A percentile compares a stretch with the other conserved stretches of the same genome.
These are phyloP conservation scores for Globisporangium sylvaticum DNA, from an alignment of 352 stramenopile species.

Conservation along the genomic window DNA sequence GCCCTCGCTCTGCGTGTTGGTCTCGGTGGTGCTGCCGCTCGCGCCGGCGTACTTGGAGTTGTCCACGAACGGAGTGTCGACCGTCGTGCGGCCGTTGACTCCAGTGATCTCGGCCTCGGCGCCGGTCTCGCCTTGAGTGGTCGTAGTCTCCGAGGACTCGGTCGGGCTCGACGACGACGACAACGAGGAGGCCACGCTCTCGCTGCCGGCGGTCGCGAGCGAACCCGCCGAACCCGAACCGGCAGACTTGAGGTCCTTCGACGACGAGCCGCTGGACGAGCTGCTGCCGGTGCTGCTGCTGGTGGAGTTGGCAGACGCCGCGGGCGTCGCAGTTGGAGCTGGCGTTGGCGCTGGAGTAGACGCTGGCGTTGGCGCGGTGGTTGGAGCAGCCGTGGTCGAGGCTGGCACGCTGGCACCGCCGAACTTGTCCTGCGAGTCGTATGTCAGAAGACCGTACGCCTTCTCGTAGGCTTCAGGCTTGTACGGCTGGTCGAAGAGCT, in stretches of 20 bases:
- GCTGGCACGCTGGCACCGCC: conserved; percentile 24
- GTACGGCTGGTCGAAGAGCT: conserved; percentile 67
- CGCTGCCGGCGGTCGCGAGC: conserved; percentile 5
- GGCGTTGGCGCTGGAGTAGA: conserved; percentile 13
- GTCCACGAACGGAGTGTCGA: conserved; percentile 17
- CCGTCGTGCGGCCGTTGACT: conserved; percentile 10
- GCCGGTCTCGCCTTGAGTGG: conserved; percentile 10
- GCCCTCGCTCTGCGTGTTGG: conserved; percentile 37
- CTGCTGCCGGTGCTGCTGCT: not conserved
- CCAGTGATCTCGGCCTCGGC: conserved; percentile 3
- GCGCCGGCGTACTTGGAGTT: conserved; percentile 14
- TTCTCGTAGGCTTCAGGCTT: conserved; percentile 40
- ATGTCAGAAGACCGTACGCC: conserved; percentile 46
- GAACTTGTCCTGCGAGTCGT: conserved; percentile 53
- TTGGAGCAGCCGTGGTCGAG: conserved; percentile 17
- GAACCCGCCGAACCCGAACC: conserved; percentile 9
- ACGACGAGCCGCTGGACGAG: not conserved
- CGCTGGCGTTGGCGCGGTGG: not conserved
- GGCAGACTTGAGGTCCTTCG: conserved; percentile 10
- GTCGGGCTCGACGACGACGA: too few relatives aligned
- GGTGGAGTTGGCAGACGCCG: conserved; percentile 1
- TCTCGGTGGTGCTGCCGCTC: conserved; percentile 18
- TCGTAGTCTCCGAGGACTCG: conserved; percentile 3
- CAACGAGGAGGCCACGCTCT: conserved; percentile 11
- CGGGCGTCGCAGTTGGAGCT: conserved; percentile 2